Percentiles rank a stretch among this genome's conserved stretches.
Conservation (phyloP, 805 yeast genomes). For the Candida fluviatilis region DNA sequence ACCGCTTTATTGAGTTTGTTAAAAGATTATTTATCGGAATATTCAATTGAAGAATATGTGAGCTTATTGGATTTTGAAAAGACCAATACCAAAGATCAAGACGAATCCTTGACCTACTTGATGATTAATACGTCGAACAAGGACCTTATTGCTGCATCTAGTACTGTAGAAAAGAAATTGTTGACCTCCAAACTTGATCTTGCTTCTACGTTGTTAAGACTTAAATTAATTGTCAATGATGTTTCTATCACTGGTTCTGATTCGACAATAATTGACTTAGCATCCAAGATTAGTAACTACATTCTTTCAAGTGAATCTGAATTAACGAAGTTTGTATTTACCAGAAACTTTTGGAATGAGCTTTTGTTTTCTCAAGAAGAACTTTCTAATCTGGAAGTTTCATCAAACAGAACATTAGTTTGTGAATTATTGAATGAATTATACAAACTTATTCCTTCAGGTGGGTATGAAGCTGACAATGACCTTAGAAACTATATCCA, state of each 20-base stretch:
- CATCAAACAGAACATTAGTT: neutral
- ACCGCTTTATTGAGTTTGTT: slow-evolving; percentile 16
- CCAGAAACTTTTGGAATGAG: slow-evolving; percentile 24
- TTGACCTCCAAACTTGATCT: slow-evolving; percentile 47
- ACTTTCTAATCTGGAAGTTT: neutral
- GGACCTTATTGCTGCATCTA: slow-evolving; percentile 2
- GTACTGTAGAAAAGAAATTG: slow-evolving; percentile 20
- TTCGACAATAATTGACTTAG: slow-evolving; percentile 26
- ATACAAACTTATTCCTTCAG: slow-evolving; percentile 1
- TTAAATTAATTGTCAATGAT: slow-evolving; percentile 26
- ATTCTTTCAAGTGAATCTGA: slow-evolving; percentile 12
- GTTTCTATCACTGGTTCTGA: slow-evolving; percentile 15
- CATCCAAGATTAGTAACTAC: slow-evolving; percentile 44
- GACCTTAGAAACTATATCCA: neutral
- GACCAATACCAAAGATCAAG: neutral
- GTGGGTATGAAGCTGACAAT: neutral
- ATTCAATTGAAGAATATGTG: slow-evolving; percentile 4
- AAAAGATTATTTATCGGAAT: slow-evolving; percentile 2
- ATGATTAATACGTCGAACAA: slow-evolving; percentile 10
- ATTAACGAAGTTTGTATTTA: slow-evolving; percentile 13
- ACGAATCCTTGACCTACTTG: slow-evolving; percentile 11
- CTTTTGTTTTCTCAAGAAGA: slow-evolving; percentile 12
- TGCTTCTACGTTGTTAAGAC: slow-evolving; percentile 42
- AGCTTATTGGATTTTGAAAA: slow-evolving; percentile 2
- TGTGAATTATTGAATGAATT: slow-evolving; percentile 4